Percentiles rank a stretch among this genome's conserved stretches.
phyloP scores from a whole-genome alignment of 2,329 filamentous ascomycete genomes.

The Talaromyces amestolkiae region DNA sequence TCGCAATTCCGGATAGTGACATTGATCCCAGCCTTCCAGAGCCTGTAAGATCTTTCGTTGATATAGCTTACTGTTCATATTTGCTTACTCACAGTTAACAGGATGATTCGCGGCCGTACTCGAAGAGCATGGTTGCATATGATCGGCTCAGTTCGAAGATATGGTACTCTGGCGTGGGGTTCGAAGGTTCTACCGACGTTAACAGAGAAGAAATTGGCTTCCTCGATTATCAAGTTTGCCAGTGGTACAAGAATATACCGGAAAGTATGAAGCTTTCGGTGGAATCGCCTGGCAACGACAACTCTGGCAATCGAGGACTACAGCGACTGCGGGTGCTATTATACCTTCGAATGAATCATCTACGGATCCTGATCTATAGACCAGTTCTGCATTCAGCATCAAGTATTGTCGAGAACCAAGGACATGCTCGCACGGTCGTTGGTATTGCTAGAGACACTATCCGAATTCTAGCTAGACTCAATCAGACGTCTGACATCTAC shows the following conservation, averaged over 20 bases:
- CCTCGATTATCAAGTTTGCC: conserved; percentile 77
- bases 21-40: conserved; percentile 76
- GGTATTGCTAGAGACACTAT: conserved; percentile 66
- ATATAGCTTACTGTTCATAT: neutral
- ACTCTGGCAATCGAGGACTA: conserved; percentile 61
- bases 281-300: conserved; percentile 47
- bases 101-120: conserved; percentile 60
- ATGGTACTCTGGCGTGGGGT: conserved; percentile 75
- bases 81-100: conserved; percentile 22
- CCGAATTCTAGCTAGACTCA: conserved; percentile 58
- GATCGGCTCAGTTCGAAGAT: conserved; percentile 80
- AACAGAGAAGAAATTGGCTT: conserved; percentile 73
- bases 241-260: conserved; percentile 79
- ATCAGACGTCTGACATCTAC: conserved; percentile 63
- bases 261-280: conserved; percentile 61
- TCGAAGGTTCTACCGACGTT: conserved; percentile 63
- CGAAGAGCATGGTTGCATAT: conserved; percentile 81
- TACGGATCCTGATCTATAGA: conserved; percentile 84
- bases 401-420: conserved; percentile 74
- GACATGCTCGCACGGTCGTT: conserved; percentile 68
- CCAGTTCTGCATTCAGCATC: conserved; percentile 81
- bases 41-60: conserved; percentile 58
- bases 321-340: conserved; percentile 78
- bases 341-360: conserved; percentile 83
- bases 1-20: conserved; percentile 79